Conservation (phyloP, 1,284 basidiomycete species). For the Bjerkandera adusta region DNA sequence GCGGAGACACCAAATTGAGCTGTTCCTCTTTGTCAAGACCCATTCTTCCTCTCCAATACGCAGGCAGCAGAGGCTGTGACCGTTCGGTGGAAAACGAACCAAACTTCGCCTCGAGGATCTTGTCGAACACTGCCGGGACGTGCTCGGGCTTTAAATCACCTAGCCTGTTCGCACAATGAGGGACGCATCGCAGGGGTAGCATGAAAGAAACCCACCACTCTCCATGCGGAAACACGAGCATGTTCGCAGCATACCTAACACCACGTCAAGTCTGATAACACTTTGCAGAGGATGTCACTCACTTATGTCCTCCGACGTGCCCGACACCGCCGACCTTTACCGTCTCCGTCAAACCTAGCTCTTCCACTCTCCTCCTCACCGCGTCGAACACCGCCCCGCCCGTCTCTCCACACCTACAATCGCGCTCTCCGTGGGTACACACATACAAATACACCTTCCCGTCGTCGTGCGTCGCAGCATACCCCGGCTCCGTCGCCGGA, state of each 20-base stretch:
- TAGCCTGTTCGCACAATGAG: slow-evolving; percentile 41
- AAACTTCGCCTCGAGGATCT: slow-evolving; percentile 39
- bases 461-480: background rate
- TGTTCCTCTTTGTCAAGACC: slow-evolving; percentile 68
- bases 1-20: slow-evolving; percentile 33
- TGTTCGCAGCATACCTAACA: slow-evolving; percentile 74
- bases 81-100: slow-evolving; percentile 10
- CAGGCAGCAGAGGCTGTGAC: slow-evolving; percentile 36
- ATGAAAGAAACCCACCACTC: slow-evolving; percentile 69
- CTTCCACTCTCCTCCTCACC: slow-evolving; percentile 27
- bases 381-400: slow-evolving; percentile 51
- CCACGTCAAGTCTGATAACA: background rate
- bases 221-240: slow-evolving; percentile 72
- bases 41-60: slow-evolving; percentile 74
- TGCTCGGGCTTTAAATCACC: slow-evolving; percentile 57
- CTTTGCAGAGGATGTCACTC: slow-evolving; percentile 27
- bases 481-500: background rate
- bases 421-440: slow-evolving; percentile 35
- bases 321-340: slow-evolving; percentile 60
- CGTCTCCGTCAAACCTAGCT: slow-evolving; percentile 19
- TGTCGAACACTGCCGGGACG: slow-evolving; percentile 52
- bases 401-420: slow-evolving; percentile 57
- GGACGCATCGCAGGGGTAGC: too few relatives aligned
- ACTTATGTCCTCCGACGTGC: slow-evolving; percentile 88
- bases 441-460: slow-evolving; percentile 58